These are phyloP conservation scores for Chlorophyllum brunneum DNA, from an alignment of 768 basidiomycete species.

Conservation along the genomic window DNA sequence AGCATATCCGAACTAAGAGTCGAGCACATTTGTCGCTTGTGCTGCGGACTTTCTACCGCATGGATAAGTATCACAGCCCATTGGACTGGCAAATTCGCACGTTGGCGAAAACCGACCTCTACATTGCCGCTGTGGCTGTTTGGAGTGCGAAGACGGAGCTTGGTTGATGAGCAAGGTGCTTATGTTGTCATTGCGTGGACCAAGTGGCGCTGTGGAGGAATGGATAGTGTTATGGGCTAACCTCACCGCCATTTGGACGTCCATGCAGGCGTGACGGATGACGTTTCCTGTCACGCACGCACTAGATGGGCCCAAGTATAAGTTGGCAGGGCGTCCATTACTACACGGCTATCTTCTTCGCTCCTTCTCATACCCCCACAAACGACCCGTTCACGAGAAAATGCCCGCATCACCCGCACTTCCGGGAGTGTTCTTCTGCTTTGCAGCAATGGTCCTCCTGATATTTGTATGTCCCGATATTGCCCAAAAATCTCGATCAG, in stretches of 20 bases:
- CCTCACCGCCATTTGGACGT: no score
- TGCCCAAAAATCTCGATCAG: not conserved
- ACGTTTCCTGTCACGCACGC: not conserved
- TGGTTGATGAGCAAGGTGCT: not conserved
- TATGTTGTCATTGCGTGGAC: not conserved
- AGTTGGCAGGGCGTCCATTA: not conserved
- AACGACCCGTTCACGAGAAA: not conserved
- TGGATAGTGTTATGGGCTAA: no score
- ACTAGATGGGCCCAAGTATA: not conserved
- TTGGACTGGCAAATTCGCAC: no score
- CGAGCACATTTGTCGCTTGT: no score
- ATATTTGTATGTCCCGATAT: slow-evolving; percentile 49
- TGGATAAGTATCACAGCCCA: no score
- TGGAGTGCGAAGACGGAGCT: not conserved
- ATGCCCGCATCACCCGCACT: slow-evolving; percentile 47
- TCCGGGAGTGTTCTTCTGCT: slow-evolving; percentile 70
- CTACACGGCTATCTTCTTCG: not conserved
- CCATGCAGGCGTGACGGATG: no score
- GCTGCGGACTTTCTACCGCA: no score
- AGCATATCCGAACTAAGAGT: not conserved
- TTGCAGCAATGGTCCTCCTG: slow-evolving; percentile 66
- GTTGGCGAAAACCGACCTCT: not conserved
- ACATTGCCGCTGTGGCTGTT: not conserved
- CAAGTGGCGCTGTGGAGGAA: slow-evolving; percentile 1
- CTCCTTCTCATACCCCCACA: not conserved